Conservation (phyloP, 2,329 filamentous ascomycete species). For the Monosporascus sp. region DNA sequence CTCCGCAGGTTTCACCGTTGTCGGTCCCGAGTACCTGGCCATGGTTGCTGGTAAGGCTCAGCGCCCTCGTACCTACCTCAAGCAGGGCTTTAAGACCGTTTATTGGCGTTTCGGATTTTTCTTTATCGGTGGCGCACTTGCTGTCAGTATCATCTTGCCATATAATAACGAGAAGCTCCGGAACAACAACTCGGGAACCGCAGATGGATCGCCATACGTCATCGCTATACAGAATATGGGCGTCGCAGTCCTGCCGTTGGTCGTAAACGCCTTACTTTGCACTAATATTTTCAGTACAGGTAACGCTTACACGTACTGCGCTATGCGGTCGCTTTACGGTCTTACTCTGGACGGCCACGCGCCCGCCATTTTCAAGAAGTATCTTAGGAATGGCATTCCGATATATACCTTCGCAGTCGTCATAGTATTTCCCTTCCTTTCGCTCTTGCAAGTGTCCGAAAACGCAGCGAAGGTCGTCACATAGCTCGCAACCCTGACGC, state of each 20-base stretch:
- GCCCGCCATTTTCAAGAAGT: constrained; percentile 45
- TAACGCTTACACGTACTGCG: constrained; percentile 58
- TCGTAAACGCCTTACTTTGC: constrained; percentile 59
- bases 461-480: constrained; percentile 26
- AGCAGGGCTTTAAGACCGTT: constrained; percentile 60
- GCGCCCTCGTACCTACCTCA: constrained; percentile 54
- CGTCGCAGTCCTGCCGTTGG: constrained; percentile 49
- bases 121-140: constrained; percentile 61
- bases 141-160: constrained; percentile 57
- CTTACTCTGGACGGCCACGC: constrained; percentile 54
- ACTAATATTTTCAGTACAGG: constrained; percentile 57
- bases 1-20: constrained; percentile 55
- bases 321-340: constrained; percentile 56
- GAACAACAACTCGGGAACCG: constrained; percentile 42
- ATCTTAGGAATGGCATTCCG: constrained; percentile 55
- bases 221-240: constrained; percentile 54
- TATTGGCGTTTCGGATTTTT: constrained; percentile 63
- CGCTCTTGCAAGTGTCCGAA: constrained; percentile 39
- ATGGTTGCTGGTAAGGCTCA: constrained; percentile 49
- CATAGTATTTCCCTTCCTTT: constrained; percentile 57
- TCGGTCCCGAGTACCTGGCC: constrained; percentile 56
- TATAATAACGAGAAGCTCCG: constrained; percentile 54
- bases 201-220: constrained; percentile 51
- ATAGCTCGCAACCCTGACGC: constrained; percentile 34
- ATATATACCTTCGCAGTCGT: constrained; percentile 57